A percentile compares a stretch with the other conserved stretches of the same genome.
These are phyloP conservation scores for Tetraselmis striata DNA, from an alignment of 139 green algal species.

Conservation along the genomic window DNA sequence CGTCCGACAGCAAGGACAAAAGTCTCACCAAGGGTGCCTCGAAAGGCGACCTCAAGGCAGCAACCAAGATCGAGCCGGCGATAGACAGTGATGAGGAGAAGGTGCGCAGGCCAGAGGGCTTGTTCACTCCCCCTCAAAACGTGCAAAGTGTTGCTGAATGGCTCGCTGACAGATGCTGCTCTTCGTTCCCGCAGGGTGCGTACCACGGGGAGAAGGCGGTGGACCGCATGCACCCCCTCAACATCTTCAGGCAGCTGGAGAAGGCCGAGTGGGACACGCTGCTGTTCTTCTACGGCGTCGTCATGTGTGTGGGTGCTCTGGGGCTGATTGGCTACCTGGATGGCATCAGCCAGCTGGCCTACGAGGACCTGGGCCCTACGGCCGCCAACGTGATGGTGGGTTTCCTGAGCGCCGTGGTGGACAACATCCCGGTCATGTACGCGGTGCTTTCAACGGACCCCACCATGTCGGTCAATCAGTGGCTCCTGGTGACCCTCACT, in stretches of 20 bases:
- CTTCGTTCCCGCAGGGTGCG: too few relatives aligned
- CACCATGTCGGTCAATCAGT: constrained; percentile 14
- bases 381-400: constrained; percentile 14
- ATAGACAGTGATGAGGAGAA: not conserved
- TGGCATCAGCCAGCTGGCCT: constrained; percentile 1
- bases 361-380: not conserved
- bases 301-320: constrained; percentile 23
- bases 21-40: not conserved
- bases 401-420: constrained; percentile 16
- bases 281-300: constrained; percentile 32
- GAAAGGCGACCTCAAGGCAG: not conserved
- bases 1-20: not conserved
- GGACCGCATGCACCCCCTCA: constrained; percentile 5
- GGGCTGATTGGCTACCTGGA: constrained; percentile 18
- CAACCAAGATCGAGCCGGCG: too few relatives aligned
- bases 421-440: constrained; percentile 30
- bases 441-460: constrained; percentile 22
- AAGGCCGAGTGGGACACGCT: constrained; percentile 24
- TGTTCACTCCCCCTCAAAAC: too few relatives aligned
- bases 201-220: not conserved
- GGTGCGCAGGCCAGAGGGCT: too few relatives aligned
- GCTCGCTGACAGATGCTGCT: too few relatives aligned
- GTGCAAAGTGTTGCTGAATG: too few relatives aligned
- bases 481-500: constrained; percentile 27
- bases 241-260: constrained; percentile 25